Base-by-base conservation (phyloP, 495 filamentous ascomycete species). In the Mytilinidion resinicola region DNA sequence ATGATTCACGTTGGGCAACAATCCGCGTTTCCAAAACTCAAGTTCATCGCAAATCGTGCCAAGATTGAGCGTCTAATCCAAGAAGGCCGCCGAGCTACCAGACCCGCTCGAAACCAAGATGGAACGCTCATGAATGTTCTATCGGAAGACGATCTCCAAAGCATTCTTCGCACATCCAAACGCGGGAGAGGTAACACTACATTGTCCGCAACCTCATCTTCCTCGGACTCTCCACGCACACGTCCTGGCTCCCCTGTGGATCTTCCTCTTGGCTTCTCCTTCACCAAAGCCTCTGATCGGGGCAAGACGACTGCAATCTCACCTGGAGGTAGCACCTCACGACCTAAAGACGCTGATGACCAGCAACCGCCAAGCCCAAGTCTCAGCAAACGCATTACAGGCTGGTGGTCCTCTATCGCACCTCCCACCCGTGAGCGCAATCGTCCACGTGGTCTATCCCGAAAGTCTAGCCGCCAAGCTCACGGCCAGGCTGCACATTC, bases 1-100 rank as follows among this genome's bases (percentile, higher is more conserved):
- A 97, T 97, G 93, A 79, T 98, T 9, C 85, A 88, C 48, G 82
- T 86, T 21, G 95, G 93, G 8, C 87, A 95, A 71, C 86, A 89
- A 70, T 85, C 84, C 61, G 82, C 88, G 0, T 98, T 91, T 59
- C 87, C 93, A 5, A 95, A 95, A 70, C 76, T 97, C 34, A 85
- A 91, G 62, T 97, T 97, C 69, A 82, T 97, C 51, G 79, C 78
- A 51, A 97, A 98, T 66, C 73, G 93, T 20, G 80, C 96, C 47
- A 87, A 86, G 59, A 81, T 95, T 14, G 93, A 98, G 73, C 76
- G 80, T 43, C 68, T 88, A 17, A 87, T 96, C 62, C 86, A 95
- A 69, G 72, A 79, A 60, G 92, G 91, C 0, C 72, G 93, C 10
- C 72, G 82, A 30, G 77, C 82, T 64, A 82, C 50, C 75, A 59